Conservation (phyloP, 495 filamentous ascomycete genomes). For the Trichoderma erinaceum region DNA sequence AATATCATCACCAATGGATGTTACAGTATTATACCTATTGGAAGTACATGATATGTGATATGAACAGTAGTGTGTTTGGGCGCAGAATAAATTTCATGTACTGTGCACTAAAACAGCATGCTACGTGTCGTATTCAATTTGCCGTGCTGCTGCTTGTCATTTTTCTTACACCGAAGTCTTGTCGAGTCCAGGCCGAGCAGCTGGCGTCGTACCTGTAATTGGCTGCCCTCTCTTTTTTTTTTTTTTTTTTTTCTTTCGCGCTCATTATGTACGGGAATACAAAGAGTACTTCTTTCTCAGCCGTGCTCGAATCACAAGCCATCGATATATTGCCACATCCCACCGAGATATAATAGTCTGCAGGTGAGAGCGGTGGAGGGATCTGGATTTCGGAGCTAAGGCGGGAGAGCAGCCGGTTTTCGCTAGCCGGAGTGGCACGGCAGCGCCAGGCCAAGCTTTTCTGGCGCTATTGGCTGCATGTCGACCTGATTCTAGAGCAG, state of each 20-base stretch:
- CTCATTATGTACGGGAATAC: no score
- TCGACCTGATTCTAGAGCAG: background rate
- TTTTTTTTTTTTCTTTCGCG: slow-evolving; percentile 6
- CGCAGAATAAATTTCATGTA: no score
- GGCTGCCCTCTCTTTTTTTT: background rate
- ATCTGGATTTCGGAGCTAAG: background rate
- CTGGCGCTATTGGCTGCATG: slow-evolving; percentile 3
- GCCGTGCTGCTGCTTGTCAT: no score
- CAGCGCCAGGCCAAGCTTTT: background rate
- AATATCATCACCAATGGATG: no score
- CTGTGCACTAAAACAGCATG: no score
- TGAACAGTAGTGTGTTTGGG: no score
- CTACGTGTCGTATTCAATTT: no score
- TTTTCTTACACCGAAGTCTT: no score
- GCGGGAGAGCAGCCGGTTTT: slow-evolving; percentile 9
- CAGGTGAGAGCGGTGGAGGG: background rate
- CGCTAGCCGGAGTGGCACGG: background rate
- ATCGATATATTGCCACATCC: background rate
- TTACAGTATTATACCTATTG: no score
- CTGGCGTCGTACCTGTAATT: background rate
- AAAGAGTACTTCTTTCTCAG: background rate
- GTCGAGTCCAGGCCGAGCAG: no score
- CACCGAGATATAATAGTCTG: background rate
- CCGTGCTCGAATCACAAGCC: background rate
- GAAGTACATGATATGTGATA: no score